Evolutionary conservation across 2,329 filamentous ascomycete species (phyloP), one percentile per base, ranked within the genome.

Genomic region (Penicillium sp.): DNA sequence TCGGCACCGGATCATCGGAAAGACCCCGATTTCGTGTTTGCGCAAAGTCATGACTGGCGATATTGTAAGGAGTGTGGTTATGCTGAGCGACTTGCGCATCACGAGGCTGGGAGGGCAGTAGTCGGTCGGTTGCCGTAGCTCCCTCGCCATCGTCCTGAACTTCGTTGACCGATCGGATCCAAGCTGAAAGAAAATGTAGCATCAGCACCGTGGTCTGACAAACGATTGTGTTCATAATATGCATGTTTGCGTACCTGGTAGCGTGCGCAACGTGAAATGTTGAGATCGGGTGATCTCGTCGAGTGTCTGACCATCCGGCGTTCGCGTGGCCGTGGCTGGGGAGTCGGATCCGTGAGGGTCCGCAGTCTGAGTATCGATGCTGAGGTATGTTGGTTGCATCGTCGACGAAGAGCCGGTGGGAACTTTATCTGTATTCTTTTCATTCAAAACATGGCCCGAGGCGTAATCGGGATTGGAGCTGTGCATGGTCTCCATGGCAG

Each of bases 31-130:
- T 39, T 8, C 49, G 50, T 1, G 58, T 62, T 43, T 59, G 52
- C 15, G 52, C 48, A 48, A 59, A 59, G n/a, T 67, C 61, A 2
- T 65, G 58, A 39, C 71, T 67, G 15, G 69, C 69, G 25, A 68
- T 71, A 28, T 67, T 61, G 58, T 76, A 71, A 5, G 78, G 76
- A 17, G 72, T 75, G 66, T 78, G 73, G 57, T 81, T 79, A 63
- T 81, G 79, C 48, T 81, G 79, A 43, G 79, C 79, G 48, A 81
- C 72, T 37, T 77, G 63, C n/a, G 76, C 79, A 52, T 73, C 74
- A 38, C 73, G 66, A 39, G 75, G 75, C 38, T 75, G 70, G 28
- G 72, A 65, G 49, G 76, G 76, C 10, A 79, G 69, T 15, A 78
- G 66, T 14, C 64, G 68, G 41, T 73, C 72, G 41, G 73, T 71